phyloP scores from a whole-genome alignment of 257 asterid species.

The Nicotiana paniculata region DNA sequence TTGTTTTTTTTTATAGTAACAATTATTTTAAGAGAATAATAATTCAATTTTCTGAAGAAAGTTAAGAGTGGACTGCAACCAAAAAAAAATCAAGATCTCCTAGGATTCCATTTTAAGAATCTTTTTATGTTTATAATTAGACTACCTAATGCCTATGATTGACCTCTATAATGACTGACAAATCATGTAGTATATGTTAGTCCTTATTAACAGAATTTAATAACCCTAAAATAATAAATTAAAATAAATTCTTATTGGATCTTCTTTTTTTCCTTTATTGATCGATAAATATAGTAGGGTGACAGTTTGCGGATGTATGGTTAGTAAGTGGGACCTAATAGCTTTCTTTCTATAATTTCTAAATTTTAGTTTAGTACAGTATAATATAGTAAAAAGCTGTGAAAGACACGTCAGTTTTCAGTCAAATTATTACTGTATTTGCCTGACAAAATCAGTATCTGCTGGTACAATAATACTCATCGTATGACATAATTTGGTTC shows the following conservation, averaged over 20 bases:
- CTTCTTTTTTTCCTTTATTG: neutral
- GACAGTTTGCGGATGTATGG: neutral
- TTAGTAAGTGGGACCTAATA: neutral
- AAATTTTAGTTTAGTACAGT: neutral
- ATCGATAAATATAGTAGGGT: neutral
- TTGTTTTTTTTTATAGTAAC: too few species aligned
- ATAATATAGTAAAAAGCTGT: neutral
- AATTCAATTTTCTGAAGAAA: neutral
- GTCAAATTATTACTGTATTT: neutral
- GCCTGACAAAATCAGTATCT: too few species aligned
- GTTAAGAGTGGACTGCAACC: neutral
- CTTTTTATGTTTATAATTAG: conserved; percentile 16
- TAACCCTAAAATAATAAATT: neutral
- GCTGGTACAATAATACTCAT: too few species aligned
- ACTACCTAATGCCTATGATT: conserved; percentile 23
- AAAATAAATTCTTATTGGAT: neutral
- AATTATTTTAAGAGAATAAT: neutral
- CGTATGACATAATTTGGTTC: too few species aligned
- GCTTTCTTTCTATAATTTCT: too few species aligned
- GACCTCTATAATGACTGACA: conserved; percentile 25
- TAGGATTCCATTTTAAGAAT: conserved; percentile 12
- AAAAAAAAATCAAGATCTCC: neutral
- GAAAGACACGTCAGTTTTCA: neutral
- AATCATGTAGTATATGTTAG: conserved; percentile 6
- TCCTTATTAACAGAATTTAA: neutral